phyloP scores from a whole-genome alignment of 2,329 filamentous ascomycete species.

The Ophiocordyceps camponoti-saundersi region DNA sequence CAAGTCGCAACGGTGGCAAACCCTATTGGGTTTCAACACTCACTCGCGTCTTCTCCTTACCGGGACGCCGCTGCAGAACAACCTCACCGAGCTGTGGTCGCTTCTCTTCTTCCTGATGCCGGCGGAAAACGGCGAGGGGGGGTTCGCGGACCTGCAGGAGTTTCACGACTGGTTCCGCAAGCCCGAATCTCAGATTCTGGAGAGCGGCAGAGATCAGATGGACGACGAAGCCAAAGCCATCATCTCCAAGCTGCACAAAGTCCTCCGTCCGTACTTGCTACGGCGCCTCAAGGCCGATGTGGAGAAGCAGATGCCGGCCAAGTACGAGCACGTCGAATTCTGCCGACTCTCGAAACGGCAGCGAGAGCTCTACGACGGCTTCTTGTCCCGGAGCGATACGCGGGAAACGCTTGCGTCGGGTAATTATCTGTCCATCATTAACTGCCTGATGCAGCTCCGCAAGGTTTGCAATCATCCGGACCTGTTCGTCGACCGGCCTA shows the following conservation, averaged over 20 bases:
- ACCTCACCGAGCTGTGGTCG: slow-evolving; percentile 92
- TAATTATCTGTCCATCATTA: slow-evolving; percentile 96
- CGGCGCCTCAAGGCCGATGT: slow-evolving; percentile 89
- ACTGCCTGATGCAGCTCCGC: slow-evolving; percentile 90
- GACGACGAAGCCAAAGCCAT: slow-evolving; percentile 87
- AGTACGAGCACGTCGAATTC: slow-evolving; percentile 94
- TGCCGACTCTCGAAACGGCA: slow-evolving; percentile 92
- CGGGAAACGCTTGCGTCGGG: slow-evolving; percentile 77
- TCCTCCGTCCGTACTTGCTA: slow-evolving; percentile 79
- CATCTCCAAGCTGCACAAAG: slow-evolving; percentile 84
- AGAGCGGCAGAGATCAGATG: slow-evolving; percentile 85
- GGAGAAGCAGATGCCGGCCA: slow-evolving; percentile 96
- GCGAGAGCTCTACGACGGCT: slow-evolving; percentile 89
- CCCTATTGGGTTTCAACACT: slow-evolving; percentile 84
- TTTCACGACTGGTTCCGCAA: slow-evolving; percentile 94
- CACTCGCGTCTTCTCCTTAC: slow-evolving; percentile 75
- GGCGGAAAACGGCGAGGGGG: slow-evolving; percentile 68
- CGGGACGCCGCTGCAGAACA: slow-evolving; percentile 92
- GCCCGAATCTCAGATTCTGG: slow-evolving; percentile 87
- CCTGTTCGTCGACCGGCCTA: slow-evolving; percentile 86
- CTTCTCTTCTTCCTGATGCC: slow-evolving; percentile 93
- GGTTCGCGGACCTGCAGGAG: slow-evolving; percentile 86
- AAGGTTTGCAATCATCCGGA: slow-evolving; percentile 99
- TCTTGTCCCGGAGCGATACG: slow-evolving; percentile 79
- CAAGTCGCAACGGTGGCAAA: slow-evolving; percentile 93